Conservation (phyloP, 1,284 basidiomycete genomes). For the Ceratobasidium sp. region DNA sequence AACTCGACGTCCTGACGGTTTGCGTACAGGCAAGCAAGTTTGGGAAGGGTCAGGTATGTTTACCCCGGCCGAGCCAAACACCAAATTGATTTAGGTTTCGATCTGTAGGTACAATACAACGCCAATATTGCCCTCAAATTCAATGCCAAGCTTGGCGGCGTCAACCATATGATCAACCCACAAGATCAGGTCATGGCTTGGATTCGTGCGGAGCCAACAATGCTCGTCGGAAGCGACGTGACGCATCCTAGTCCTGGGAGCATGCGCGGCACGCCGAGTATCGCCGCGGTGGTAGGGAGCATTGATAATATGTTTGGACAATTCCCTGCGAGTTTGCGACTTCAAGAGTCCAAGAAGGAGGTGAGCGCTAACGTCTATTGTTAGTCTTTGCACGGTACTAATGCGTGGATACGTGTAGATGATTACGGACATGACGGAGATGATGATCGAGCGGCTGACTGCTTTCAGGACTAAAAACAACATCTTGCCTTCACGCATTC, state of each 20-base stretch:
- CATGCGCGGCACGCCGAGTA: slow-evolving; percentile 70
- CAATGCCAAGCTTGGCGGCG: slow-evolving; percentile 84
- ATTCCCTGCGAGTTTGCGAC: slow-evolving; percentile 77
- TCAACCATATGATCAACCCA: slow-evolving; percentile 74
- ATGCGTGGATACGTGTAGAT: slow-evolving; percentile 63
- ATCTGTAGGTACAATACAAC: slow-evolving; percentile 72
- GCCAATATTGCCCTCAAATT: slow-evolving; percentile 83
- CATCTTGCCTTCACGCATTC: slow-evolving; percentile 41
- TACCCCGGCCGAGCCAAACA: neutral
- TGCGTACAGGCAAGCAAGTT: slow-evolving; percentile 77
- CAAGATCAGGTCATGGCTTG: slow-evolving; percentile 63
- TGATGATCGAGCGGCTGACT: slow-evolving; percentile 75
- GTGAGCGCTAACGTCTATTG: slow-evolving; percentile 57
- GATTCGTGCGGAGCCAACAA: slow-evolving; percentile 71
- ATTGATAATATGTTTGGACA: slow-evolving; percentile 71
- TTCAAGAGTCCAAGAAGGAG: slow-evolving; percentile 81
- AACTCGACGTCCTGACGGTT: slow-evolving; percentile 74
- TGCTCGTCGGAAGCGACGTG: slow-evolving; percentile 86
- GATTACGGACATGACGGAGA: slow-evolving; percentile 74
- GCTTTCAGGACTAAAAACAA: slow-evolving; percentile 62
- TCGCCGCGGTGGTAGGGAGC: slow-evolving; percentile 84
- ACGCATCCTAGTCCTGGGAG: slow-evolving; percentile 71
- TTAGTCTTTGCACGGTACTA: neutral
- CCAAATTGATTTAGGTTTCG: neutral
- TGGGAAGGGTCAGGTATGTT: slow-evolving; percentile 66